A percentile compares a stretch with the other conserved stretches of the same genome.
Evolutionary conservation across 768 basidiomycete species (phyloP).

Genomic region (Leccinum arenicola): DNA sequence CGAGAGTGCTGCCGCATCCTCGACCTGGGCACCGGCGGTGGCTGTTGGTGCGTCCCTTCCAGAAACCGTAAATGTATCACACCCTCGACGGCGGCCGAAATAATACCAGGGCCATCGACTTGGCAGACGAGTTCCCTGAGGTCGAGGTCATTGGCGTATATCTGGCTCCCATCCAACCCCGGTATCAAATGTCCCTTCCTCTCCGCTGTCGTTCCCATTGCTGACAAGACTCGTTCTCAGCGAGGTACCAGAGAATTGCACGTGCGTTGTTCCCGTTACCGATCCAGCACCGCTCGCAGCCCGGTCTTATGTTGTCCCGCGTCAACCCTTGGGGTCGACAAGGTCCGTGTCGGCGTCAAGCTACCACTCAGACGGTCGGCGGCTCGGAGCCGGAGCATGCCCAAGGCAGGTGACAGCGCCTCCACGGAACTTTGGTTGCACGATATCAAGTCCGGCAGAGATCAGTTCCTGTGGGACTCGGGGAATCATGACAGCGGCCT

Average conservation of each 20-base stretch:
- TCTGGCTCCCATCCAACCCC: constrained; percentile 70
- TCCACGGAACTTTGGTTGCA: too few species aligned
- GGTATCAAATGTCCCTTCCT: constrained; percentile 37
- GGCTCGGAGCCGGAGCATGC: neutral
- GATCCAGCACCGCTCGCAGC: constrained; percentile 7
- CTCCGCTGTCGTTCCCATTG: constrained; percentile 1
- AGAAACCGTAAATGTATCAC: neutral
- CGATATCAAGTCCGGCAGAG: constrained; percentile 16
- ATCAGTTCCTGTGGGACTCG: constrained; percentile 15
- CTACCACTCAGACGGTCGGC: neutral
- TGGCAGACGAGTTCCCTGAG: constrained; percentile 68
- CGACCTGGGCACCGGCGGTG: constrained; percentile 68
- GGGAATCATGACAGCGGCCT: neutral
- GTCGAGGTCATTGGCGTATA: constrained; percentile 69
- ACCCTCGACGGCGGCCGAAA: neutral
- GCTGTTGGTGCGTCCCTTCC: constrained; percentile 47
- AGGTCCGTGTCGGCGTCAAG: too few species aligned
- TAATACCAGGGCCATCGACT: constrained; percentile 58
- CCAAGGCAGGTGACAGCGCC: too few species aligned
- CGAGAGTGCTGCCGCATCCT: constrained; percentile 43
- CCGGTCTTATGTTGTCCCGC: neutral
- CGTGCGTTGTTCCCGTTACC: constrained; percentile 42
- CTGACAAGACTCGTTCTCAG: constrained; percentile 35
- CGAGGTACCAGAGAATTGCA: constrained; percentile 67
- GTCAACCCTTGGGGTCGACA: too few species aligned